Base-by-base conservation (phyloP, 352 stramenopile genomes). In the Phytophthora megakarya region DNA sequence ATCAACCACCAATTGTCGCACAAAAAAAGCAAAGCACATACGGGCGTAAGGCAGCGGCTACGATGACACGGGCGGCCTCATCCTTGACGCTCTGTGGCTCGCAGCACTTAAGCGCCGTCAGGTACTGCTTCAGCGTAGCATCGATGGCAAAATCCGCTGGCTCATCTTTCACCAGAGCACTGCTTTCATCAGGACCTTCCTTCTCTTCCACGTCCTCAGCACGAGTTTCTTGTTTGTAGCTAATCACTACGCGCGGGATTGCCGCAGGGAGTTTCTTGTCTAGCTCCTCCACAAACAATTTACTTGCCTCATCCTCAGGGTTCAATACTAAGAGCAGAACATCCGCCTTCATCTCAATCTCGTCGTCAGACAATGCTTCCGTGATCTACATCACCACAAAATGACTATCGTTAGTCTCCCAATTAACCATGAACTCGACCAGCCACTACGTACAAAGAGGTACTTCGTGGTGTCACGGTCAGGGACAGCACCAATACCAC, bases 241-340 rank as follows among this genome's bases (percentile, higher is more conserved):
- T 86, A 23, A 93, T 63, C 22, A 89, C 74, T 21, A 93, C 68
- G 50, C 73, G 81, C 28, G 81, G 81, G 28, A 93, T 85, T 21
- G 70, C 60, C 9, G 61, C 56, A 18, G 81, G 75, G 15, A 91
- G 48, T 56, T 82, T 82, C 58, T 79, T 81, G 55, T 78, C 73
- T 63, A 82, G 49, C 26, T 86, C 78, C 51, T 89, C 77, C 10
- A 77, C 80, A 26, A 73, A 57, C 11, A 68, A 47, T 48, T 78
- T 72, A 52, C 78, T 88, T 42, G 67, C 52, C 5, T 73, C 48
- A 23, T 90, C 72, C 0, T 78, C 53, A 25, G 85, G 85, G 52
- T 93, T 82, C 53, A 86, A 75, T 30, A 93, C 47, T 22, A 92
- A 69, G 33, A 87, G 85, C 38, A 93, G 40, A 51, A 90, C 83